These are phyloP conservation scores for Epichloe bromicola DNA, from an alignment of 2,329 filamentous ascomycete genomes.

Conservation along the genomic window DNA sequence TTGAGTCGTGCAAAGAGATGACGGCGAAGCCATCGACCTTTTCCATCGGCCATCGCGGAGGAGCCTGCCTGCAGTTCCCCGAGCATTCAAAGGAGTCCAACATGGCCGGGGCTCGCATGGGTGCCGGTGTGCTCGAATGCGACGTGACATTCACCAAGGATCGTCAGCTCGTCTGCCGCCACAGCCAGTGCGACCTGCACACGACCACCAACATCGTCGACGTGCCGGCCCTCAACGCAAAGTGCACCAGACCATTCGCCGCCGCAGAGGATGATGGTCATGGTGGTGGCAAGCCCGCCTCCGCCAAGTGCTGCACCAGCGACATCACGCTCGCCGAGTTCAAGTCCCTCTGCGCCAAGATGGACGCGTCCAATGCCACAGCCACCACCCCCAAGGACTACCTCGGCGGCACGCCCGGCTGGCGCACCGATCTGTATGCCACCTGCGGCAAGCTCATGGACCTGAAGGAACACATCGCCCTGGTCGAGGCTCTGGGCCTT, in stretches of 20 bases:
- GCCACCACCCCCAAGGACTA: constrained; percentile 46
- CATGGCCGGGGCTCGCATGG: constrained; percentile 52
- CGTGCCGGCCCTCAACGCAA: constrained; percentile 47
- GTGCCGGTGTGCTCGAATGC: constrained; percentile 53
- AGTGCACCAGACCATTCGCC: constrained; percentile 50
- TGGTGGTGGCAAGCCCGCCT: constrained; percentile 28
- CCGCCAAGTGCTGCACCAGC: constrained; percentile 56
- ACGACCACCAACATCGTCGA: constrained; percentile 55
- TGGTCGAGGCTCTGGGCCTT: constrained; percentile 44
- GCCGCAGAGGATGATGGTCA: constrained; percentile 25
- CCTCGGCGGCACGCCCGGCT: constrained; percentile 44
- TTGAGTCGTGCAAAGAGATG: constrained; percentile 44
- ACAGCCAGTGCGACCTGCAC: constrained; percentile 55
- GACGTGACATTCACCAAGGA: constrained; percentile 56
- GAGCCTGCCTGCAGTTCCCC: constrained; percentile 48
- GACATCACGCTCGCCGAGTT: constrained; percentile 58
- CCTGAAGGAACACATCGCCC: constrained; percentile 47
- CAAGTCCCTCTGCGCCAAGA: constrained; percentile 55
- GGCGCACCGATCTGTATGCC: constrained; percentile 53
- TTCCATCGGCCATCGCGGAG: constrained; percentile 50
- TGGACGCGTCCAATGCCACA: constrained; percentile 49
- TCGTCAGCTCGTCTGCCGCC: constrained; percentile 52
- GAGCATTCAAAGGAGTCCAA: constrained; percentile 49
- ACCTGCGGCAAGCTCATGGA: constrained; percentile 50
- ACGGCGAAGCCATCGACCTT: constrained; percentile 38